Conservation (phyloP, 2,329 filamentous ascomycete species). For the Aphanocladium album region DNA sequence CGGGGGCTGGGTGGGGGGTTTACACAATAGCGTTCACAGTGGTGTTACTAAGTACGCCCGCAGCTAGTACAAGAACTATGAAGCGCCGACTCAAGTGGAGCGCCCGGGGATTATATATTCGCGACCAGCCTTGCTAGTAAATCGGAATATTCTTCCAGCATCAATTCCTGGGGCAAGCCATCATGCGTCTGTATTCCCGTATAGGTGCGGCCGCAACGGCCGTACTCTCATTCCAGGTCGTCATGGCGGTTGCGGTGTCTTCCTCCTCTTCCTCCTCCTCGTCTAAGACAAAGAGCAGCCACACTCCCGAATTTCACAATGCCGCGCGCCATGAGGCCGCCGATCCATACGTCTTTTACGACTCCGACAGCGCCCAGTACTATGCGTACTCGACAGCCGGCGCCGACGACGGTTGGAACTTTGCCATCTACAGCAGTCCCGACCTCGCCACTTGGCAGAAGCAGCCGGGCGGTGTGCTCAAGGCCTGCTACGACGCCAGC, state of each 20-base stretch:
- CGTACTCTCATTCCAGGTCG: neutral
- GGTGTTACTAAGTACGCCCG: neutral
- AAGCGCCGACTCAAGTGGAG: neutral
- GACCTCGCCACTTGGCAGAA: constrained; percentile 32
- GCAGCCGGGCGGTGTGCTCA: constrained; percentile 28
- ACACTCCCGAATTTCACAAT: constrained; percentile 28
- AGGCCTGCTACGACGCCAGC: constrained; percentile 27
- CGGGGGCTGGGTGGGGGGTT: neutral
- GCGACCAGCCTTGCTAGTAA: neutral
- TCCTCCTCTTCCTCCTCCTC: neutral
- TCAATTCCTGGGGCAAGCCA: neutral
- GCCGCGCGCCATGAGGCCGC: constrained; percentile 27
- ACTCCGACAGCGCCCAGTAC: constrained; percentile 25
- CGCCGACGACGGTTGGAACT: constrained; percentile 26
- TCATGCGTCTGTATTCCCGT: neutral
- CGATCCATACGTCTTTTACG: constrained; percentile 29
- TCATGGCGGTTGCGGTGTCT: neutral
- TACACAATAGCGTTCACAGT: neutral
- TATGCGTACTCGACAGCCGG: constrained; percentile 33
- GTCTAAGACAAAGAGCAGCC: neutral
- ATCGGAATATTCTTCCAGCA: neutral
- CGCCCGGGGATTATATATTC: neutral
- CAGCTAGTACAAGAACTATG: neutral
- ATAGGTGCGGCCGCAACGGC: neutral
- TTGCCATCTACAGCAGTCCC: constrained; percentile 31